Evolutionary conservation across 1,284 basidiomycete genomes (phyloP), one percentile per base, ranked within the genome.

Genomic region (Tausonia pullulans): DNA sequence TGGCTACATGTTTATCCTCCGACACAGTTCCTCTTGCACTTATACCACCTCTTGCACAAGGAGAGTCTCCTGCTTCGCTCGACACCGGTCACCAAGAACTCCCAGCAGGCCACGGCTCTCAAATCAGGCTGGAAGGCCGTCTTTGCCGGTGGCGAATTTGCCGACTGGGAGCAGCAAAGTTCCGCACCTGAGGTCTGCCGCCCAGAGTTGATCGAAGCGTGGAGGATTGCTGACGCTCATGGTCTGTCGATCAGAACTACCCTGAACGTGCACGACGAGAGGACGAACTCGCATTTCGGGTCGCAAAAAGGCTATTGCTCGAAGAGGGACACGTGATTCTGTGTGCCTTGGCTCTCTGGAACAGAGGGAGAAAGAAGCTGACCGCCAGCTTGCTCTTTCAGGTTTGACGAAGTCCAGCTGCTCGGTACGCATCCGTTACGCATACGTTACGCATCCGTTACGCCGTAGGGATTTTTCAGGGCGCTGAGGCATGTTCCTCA

Each of bases 11-110:
- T 39, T 13, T 11, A 6, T 9, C 6, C 7, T 16, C 16, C 11
- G 11, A 49, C 8, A 72, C 79, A 85, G 66, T 82, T 87, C 68
- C 81, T 87, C 0, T 79, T 88, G 8, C 83, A 83, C 56, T 78
- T 88, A 8, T 87, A 87, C 74, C 81, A 82, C 62, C 77, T 67
- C 70, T 84, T 70, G 77, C 83, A 74, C 61, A 58, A 65, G 4
- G 75, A 76, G 66, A 39, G 50, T 14, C 60, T 62, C 55, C 14
- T 11, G 46, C 58, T 50, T 58, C 55, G 27, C 16, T 39, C 11
- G 8, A 51, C 16, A 27, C 57, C 60, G n/a, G 16, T 40, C 7
- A 40, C n/a, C 3, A 69, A 74, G 67, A 69, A 72, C 62, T 60
- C 68, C 67, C 68, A 75, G 13, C 68, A 73, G 59, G 65, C 74